phyloP scores from a whole-genome alignment of 768 basidiomycete genomes.

The Lepiota subincarnata region DNA sequence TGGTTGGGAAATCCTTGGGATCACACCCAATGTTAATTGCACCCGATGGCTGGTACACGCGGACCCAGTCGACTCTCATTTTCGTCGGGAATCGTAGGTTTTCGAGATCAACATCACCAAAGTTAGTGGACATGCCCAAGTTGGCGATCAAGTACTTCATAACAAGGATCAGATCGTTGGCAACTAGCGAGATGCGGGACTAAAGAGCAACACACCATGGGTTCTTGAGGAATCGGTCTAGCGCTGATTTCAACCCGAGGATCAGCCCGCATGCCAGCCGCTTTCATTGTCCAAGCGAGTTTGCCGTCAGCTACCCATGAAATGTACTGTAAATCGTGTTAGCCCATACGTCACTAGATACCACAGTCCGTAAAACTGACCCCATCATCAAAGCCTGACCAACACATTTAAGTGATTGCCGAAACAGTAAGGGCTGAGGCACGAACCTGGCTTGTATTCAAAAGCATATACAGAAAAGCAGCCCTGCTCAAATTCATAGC shows the following conservation, averaged over 20 bases:
- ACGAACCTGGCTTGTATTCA: conserved; percentile 68
- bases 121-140: conserved; percentile 81
- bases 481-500: conserved; percentile 54
- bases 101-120: conserved; percentile 64
- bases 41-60: conserved; percentile 80
- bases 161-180: not conserved
- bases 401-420: not conserved
- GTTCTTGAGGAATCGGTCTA: conserved; percentile 76
- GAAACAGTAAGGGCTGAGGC: not conserved
- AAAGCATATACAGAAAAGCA: conserved; percentile 75
- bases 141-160: conserved; percentile 78
- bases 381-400: conserved; percentile 43
- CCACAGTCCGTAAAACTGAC: conserved; percentile 31
- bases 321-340: conserved; percentile 51
- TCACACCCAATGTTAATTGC: conserved; percentile 81
- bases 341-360: not conserved
- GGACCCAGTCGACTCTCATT: conserved; percentile 83
- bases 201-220: conserved; percentile 52
- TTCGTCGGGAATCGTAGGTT: conserved; percentile 67
- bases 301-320: conserved; percentile 67
- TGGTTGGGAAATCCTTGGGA: conserved; percentile 74
- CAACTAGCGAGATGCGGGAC: not conserved
- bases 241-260: conserved; percentile 53
- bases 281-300: conserved; percentile 67
- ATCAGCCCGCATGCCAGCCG: conserved; percentile 57